phyloP scores from a whole-genome alignment of 768 basidiomycete species.

The Epithele typhae region DNA sequence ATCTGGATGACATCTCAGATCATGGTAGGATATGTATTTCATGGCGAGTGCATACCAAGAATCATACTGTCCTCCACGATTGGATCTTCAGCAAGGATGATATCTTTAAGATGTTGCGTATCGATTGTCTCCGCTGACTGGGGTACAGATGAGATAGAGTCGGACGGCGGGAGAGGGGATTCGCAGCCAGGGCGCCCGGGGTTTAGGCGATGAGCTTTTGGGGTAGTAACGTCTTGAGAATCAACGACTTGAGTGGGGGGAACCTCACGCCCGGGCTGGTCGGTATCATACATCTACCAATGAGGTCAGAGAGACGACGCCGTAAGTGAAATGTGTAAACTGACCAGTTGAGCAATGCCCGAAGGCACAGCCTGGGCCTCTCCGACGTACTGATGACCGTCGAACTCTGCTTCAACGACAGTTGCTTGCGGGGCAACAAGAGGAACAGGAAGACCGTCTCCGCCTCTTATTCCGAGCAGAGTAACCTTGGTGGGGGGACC shows the following conservation, averaged over 20 bases:
- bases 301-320: not conserved
- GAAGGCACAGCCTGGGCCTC: slow-evolving; percentile 46
- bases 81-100: slow-evolving; percentile 18
- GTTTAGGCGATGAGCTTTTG: not conserved
- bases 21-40: too few relatives aligned
- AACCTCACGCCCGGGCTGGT: slow-evolving; percentile 23
- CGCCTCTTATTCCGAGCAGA: too few relatives aligned
- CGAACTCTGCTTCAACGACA: too few relatives aligned
- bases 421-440: too few relatives aligned
- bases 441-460: too few relatives aligned
- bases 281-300: not conserved
- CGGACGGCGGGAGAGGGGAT: slow-evolving; percentile 22
- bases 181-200: not conserved
- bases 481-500: too few relatives aligned
- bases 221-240: slow-evolving; percentile 29
- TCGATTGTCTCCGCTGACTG: slow-evolving; percentile 25
- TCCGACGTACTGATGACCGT: slow-evolving; percentile 54
- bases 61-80: slow-evolving; percentile 38
- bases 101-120: slow-evolving; percentile 36
- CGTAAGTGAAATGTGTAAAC: slow-evolving; percentile 9
- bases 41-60: slow-evolving; percentile 33
- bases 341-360: slow-evolving; percentile 54
- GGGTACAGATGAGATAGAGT: slow-evolving; percentile 10
- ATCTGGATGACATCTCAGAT: slow-evolving; percentile 18
- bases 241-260: slow-evolving; percentile 47